phyloP scores from a whole-genome alignment of 2,329 filamentous ascomycete species.

The Paracamarosporium sp. region DNA sequence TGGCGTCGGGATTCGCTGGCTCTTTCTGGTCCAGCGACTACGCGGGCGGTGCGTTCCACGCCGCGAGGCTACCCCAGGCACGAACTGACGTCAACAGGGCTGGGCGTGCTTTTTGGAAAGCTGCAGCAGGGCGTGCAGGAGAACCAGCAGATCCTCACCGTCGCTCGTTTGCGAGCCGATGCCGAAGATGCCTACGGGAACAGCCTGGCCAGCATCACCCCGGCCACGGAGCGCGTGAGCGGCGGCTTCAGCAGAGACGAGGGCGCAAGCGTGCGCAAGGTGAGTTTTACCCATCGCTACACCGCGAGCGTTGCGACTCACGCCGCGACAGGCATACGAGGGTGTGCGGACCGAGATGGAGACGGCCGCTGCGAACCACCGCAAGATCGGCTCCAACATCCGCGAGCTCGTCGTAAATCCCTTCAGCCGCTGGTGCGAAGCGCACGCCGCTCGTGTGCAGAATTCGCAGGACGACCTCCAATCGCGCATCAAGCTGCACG shows the following conservation, averaged over 20 bases:
- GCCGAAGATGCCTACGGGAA: constrained; percentile 90
- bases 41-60: constrained; percentile 73
- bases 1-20: constrained; percentile 74
- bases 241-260: constrained; percentile 91
- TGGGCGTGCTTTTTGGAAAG: constrained; percentile 94
- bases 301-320: constrained; percentile 21
- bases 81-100: constrained; percentile 56
- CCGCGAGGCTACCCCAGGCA: background rate
- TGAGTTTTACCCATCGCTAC: constrained; percentile 49
- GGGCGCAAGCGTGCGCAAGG: constrained; percentile 94
- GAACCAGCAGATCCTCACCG: constrained; percentile 90
- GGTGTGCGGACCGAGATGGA: constrained; percentile 92
- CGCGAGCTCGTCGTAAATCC: constrained; percentile 93
- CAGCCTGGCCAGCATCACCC: constrained; percentile 80
- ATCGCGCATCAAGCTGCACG: constrained; percentile 86
- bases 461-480: constrained; percentile 96
- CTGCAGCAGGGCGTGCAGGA: constrained; percentile 95
- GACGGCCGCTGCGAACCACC: constrained; percentile 86
- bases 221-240: constrained; percentile 78
- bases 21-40: constrained; percentile 99
- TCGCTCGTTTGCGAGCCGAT: constrained; percentile 93
- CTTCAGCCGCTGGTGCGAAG: constrained; percentile 94
- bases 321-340: constrained; percentile 80
- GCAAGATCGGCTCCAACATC: constrained; percentile 95
- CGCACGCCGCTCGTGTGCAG: constrained; percentile 88